Evolutionary conservation across 2,329 filamentous ascomycete species (phyloP), one percentile per base, ranked within the genome.

Genomic region (Penicillium sp.): DNA sequence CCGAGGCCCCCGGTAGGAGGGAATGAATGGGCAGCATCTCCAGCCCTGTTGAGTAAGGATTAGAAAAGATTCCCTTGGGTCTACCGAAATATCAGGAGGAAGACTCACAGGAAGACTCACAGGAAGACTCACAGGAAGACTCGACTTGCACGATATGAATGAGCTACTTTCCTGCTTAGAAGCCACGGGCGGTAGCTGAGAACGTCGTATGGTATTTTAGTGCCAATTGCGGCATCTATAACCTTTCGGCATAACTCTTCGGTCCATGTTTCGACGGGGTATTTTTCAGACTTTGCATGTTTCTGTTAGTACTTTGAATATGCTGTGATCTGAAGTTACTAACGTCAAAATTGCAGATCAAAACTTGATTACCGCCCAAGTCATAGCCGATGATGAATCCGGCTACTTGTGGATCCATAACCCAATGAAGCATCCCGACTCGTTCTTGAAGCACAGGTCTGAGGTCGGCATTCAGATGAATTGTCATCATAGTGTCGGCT

Each of bases 21-120:
- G 54, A 84, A 81, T 5, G 81, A 81, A 56, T 84, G 81, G 0
- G 80, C 80, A 5, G 81, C 80, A 52, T 85, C 82, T 21, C 82
- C 82, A 3, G 78, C 81, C 24, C 65, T 66, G 10, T 11, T n/a
- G 6, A 9, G 18, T 19, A n/a, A 14, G 31, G 16, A 29, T 10
- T 43, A 8, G 47, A 23, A 16, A 4, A 24, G 19, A 13, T 2
- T 40, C 3, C 19, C 16, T 11, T 19, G 16, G 1, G 19, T 23
- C 5, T 13, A 16, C 2, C 9, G 16, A n/a, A n/a, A n/a, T n/a
- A n/a, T n/a, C n/a, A n/a, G n/a, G n/a, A n/a, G n/a, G n/a, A n/a
- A n/a, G n/a, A n/a, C n/a, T n/a, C n/a, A n/a, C n/a, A n/a, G n/a
- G n/a, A n/a, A n/a, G n/a, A n/a, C n/a, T n/a, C n/a, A n/a, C n/a